Percentiles rank a stretch among this genome's conserved stretches.
These are phyloP conservation scores for Dioscorea zingiberensis DNA, from an alignment of 106 monocot genomes.

Conservation along the genomic window DNA sequence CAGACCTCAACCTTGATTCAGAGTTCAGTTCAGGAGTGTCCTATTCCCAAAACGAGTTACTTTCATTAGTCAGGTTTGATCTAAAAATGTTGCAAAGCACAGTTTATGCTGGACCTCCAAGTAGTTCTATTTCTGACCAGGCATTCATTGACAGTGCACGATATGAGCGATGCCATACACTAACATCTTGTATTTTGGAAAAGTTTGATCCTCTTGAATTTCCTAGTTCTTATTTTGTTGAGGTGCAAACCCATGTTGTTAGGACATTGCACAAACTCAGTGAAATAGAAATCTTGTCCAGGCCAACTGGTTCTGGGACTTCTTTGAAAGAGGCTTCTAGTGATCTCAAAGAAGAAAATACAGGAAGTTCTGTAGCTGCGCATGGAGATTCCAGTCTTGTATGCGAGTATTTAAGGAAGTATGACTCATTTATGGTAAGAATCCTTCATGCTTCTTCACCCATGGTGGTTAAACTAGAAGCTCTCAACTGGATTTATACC, in stretches of 20 bases:
- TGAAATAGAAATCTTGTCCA: slow-evolving; percentile 51
- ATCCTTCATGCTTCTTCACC: slow-evolving; percentile 51
- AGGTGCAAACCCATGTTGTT: slow-evolving; percentile 65
- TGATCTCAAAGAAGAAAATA: slow-evolving; percentile 3
- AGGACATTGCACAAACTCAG: slow-evolving; percentile 53
- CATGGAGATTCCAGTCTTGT: neutral
- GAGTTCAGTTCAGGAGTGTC: slow-evolving; percentile 2
- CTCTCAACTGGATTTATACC: slow-evolving; percentile 54
- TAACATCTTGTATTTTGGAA: slow-evolving; percentile 50
- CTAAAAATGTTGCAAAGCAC: slow-evolving; percentile 49
- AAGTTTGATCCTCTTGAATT: slow-evolving; percentile 60
- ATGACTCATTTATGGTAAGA: slow-evolving; percentile 33
- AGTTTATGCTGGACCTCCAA: slow-evolving; percentile 22
- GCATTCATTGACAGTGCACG: slow-evolving; percentile 6
- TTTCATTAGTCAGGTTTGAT: slow-evolving; percentile 90
- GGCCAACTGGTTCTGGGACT: slow-evolving; percentile 13
- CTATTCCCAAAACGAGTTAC: slow-evolving; percentile 54
- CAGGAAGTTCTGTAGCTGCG: slow-evolving; percentile 5
- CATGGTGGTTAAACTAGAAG: slow-evolving; percentile 58
- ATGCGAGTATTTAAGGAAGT: slow-evolving; percentile 50
- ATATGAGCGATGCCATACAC: slow-evolving; percentile 24
- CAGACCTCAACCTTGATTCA: neutral
- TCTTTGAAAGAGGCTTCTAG: slow-evolving; percentile 5
- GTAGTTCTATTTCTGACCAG: slow-evolving; percentile 11
- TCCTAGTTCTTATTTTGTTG: slow-evolving; percentile 42